Base-by-base conservation (phyloP, 768 basidiomycete genomes). In the Collybiopsis confluens region DNA sequence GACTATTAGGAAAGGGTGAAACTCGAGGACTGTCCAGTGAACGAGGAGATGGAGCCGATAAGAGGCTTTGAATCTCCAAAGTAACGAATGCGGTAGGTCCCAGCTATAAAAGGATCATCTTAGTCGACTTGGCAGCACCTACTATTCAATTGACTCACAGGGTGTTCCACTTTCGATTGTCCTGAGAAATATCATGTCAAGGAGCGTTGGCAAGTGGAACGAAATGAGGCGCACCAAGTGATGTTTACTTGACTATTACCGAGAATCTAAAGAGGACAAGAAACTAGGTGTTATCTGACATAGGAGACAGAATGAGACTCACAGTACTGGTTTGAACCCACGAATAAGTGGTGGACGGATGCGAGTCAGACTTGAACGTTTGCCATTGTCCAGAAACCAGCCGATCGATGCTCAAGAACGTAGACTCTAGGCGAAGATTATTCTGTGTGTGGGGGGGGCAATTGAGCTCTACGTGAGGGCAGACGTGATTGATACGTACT, bases 21-120 rank as follows among this genome's bases (percentile, higher is more conserved):
- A 45, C 71, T 76, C 21, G 79, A 78, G 0, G 87, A 88, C 16
- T 68, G 68, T 18, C 83, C 84, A 23, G 74, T 76, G 67, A 91
- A 90, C 1, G 85, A 61, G 11, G 73, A 74, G 55, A 90, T 83
- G 26, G 73, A 68, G 6, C 89, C 87, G 45, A 82, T 69, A 42
- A 86, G 64, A 1, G 82, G 74, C 70, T 90, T 91, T n/a, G 81
- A 80, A 65, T 92, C 88, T 8, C 88, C 90, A 56, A 80, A 83
- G 66, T 91, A 91, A 45, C 65, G 69, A 26, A 91, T 66, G 24
- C 85, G 85, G 68, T 90, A 91, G 4, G 77, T 82, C 27, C 89
- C 88, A 26, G 79, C 87, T 83, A 61, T 27, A 57, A 38, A 52
- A 18, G 44, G 38, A 38, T 24, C 57, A 49, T 47, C 16, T 48